Evolutionary conservation across 148 eudicot genomes (phyloP), one percentile per base, ranked within the genome.

Genomic region (Chenopodium quinoa): DNA sequence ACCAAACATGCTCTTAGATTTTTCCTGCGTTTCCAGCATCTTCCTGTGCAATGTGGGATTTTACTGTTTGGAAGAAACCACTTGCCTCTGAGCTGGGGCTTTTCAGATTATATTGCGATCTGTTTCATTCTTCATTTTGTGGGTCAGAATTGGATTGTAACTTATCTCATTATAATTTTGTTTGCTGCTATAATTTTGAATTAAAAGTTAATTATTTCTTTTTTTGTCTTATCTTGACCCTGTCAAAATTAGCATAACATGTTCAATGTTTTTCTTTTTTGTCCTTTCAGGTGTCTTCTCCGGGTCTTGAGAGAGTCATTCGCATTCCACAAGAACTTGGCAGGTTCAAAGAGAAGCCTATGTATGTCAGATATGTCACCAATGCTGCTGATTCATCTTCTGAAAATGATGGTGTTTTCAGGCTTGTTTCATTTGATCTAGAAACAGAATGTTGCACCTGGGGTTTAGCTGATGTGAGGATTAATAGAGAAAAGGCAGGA

Each of bases 301-400:
- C 98, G 23, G 98, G 98, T 3, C 92, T 93, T 52, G 98, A 94
- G 84, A 86, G 98, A 84, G 88, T 90, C 44, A 84, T 94, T 25
- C 88, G 86, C 78, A 78, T 94, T 75, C 98, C 98, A 52, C 86
- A 91, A 81, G 98, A 93, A 66, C 91, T 94, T 37, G 97, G 88
- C 52, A 89, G 97, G 80, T 94, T 93, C 78, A 93, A 90, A 87
- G 95, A 93, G 32, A 88, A 92, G 74, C 75, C 90, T n/a, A 85
- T 94, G 92, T 88, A 86, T 56, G 97, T 94, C 62, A 94, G 85
- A 75, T 94, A 94, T 66, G 77, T 81, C 19, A 79, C 78, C 20
- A 82, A 84, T 66, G 88, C 79, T 7, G 78, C 78, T 47, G 86
- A 84, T 72, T 77, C 86, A 44, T 64, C 89, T 50, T 78, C 75